Evolutionary conservation across 257 asterid genomes (phyloP).

Genomic region (Nicotiana tabacum): DNA sequence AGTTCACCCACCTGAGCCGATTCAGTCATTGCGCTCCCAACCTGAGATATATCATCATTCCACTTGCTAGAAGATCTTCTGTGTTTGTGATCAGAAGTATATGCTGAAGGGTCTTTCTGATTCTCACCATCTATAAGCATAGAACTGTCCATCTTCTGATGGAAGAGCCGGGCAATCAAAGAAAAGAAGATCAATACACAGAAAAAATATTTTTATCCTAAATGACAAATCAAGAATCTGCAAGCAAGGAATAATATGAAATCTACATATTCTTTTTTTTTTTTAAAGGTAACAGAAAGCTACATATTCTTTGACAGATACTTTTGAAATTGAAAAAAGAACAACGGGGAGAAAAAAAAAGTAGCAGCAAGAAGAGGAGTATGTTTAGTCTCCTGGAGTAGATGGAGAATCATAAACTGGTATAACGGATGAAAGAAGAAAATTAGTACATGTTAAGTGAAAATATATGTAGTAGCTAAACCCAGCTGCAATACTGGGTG

Average conservation of each 20-base stretch:
- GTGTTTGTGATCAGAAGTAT: conserved; percentile 41
- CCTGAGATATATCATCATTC: conserved; percentile 83
- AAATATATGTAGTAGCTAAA: neutral
- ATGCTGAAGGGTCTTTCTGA: conserved; percentile 51
- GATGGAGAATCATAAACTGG: neutral
- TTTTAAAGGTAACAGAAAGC: too few species aligned
- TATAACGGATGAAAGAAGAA: neutral
- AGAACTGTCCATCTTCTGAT: conserved; percentile 76
- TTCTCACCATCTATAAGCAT: conserved; percentile 50
- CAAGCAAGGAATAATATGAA: neutral
- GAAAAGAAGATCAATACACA: conserved; percentile 18
- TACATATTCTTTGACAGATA: neutral
- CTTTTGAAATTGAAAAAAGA: conserved; percentile 1
- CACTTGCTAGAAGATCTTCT: conserved; percentile 71
- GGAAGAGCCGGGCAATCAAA: conserved; percentile 20
- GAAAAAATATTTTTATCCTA: neutral
- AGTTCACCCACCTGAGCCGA: conserved; percentile 76
- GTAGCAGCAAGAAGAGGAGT: neutral
- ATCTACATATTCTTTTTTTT: neutral
- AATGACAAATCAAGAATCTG: neutral
- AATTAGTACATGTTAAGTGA: neutral
- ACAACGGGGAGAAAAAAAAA: neutral
- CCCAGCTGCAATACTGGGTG: neutral
- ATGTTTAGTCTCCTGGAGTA: neutral
- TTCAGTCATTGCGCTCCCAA: conserved; percentile 79